Evolutionary conservation across 108 stramenopile species (phyloP).

Genomic region (Nitzschia putrida): DNA sequence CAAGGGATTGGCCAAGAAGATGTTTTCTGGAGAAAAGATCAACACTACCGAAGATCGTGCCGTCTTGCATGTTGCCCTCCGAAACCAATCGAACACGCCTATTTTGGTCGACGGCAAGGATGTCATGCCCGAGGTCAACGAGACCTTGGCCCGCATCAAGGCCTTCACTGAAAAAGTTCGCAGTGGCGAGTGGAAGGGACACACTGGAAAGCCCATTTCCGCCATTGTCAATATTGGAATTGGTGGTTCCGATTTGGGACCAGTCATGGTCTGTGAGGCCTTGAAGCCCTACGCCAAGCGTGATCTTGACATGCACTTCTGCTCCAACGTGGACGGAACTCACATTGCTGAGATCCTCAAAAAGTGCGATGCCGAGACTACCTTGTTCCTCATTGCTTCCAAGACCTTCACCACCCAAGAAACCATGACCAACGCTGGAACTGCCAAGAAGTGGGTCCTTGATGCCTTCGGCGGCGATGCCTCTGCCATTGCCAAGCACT

Average conservation of each 20-base stretch:
- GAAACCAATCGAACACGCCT: constrained; percentile 79
- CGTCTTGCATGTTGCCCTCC: constrained; percentile 77
- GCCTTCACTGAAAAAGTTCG: constrained; percentile 87
- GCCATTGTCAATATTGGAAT: constrained; percentile 95
- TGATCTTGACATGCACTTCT: constrained; percentile 88
- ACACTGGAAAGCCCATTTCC: constrained; percentile 90
- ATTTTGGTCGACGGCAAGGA: constrained; percentile 87
- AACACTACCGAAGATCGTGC: constrained; percentile 82
- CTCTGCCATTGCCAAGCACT: constrained; percentile 87
- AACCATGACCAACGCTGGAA: constrained; percentile 98
- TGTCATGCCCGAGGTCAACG: constrained; percentile 90
- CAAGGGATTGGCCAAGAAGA: constrained; percentile 75
- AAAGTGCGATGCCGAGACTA: constrained; percentile 84
- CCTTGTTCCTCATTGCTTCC: constrained; percentile 90
- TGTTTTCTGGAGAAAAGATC: constrained; percentile 91
- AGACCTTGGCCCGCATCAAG: constrained; percentile 82
- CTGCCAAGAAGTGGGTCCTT: constrained; percentile 90
- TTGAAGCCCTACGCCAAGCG: constrained; percentile 86
- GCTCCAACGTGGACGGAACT: constrained; percentile 97
- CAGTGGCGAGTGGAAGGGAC: constrained; percentile 83
- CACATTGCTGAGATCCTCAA: constrained; percentile 90
- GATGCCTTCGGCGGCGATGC: constrained; percentile 65
- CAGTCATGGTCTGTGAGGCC: constrained; percentile 96
- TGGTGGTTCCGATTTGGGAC: constrained; percentile 93
- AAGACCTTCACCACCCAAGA: constrained; percentile 99